Conservation (phyloP, 139 green algal genomes). For the Tetraselmis chui region DNA sequence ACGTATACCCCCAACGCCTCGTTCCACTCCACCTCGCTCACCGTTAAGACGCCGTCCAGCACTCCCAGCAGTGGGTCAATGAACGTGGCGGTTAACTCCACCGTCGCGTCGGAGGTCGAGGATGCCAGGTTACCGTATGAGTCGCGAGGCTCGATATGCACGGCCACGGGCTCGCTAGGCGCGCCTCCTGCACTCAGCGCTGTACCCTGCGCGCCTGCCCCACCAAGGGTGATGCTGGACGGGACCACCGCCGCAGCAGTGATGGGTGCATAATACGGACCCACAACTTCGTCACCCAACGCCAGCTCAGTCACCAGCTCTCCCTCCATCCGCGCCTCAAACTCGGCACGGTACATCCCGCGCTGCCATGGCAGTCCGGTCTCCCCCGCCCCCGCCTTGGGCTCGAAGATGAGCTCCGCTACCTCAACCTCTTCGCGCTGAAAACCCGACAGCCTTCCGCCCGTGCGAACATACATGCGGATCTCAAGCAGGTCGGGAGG, state of each 20-base stretch:
- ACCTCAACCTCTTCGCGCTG: background rate
- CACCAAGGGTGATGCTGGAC: background rate
- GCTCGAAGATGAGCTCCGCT: background rate
- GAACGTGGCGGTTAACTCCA: background rate
- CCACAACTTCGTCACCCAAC: background rate
- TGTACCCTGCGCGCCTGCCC: background rate
- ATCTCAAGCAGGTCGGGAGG: background rate
- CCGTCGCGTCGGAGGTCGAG: background rate
- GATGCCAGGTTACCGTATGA: conserved; percentile 5
- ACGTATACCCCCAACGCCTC: background rate
- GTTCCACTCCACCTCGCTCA: background rate
- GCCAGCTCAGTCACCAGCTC: conserved; percentile 1
- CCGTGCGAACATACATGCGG: background rate
- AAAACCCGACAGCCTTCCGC: background rate
- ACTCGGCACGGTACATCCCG: background rate
- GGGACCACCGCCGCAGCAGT: background rate
- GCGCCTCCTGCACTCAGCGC: background rate
- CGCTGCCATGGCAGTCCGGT: background rate
- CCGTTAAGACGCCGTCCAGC: background rate
- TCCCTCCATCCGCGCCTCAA: background rate
- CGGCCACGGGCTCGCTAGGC: background rate
- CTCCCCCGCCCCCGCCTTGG: background rate
- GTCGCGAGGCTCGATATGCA: conserved; percentile 4
- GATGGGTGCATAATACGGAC: background rate
- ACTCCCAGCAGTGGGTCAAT: background rate